Evolutionary conservation across 2,329 filamentous ascomycete genomes (phyloP).

Genomic region (Colletotrichum falcatum): DNA sequence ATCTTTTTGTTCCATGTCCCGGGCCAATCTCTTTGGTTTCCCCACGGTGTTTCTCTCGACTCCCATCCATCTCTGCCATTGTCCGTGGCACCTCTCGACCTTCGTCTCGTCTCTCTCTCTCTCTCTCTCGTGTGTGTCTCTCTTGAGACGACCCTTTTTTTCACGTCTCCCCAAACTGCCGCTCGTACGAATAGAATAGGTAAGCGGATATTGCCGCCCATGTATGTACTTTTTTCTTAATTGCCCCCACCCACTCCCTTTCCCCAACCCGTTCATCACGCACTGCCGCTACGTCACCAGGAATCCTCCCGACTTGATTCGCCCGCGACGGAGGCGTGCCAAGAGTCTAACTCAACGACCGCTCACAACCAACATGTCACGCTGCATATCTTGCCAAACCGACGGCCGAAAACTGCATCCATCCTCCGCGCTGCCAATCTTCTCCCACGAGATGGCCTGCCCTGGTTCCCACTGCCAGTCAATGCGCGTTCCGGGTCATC

Average conservation of each 20-base stretch:
- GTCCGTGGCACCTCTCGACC: slow-evolving; percentile 8
- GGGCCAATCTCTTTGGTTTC: not conserved
- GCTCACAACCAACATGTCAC: slow-evolving; percentile 33
- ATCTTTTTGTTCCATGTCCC: slow-evolving; percentile 3
- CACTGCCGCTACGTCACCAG: slow-evolving; percentile 27
- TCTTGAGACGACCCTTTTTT: no score
- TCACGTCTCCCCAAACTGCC: slow-evolving; percentile 8
- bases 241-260: no score
- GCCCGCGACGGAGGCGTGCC: slow-evolving; percentile 18
- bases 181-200: no score
- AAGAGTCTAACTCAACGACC: slow-evolving; percentile 41
- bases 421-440: slow-evolving; percentile 29
- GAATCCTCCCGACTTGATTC: slow-evolving; percentile 24
- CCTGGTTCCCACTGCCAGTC: slow-evolving; percentile 12
- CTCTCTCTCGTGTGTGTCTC: no score
- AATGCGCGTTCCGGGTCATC: not conserved
- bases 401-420: slow-evolving; percentile 9
- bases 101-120: slow-evolving; percentile 9
- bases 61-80: not conserved
- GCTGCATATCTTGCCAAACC: slow-evolving; percentile 14
- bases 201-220: no score
- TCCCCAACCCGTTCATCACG: no score
- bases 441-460: slow-evolving; percentile 1
- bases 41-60: not conserved
- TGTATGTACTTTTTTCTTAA: no score